Evolutionary conservation across 306 rosid species (phyloP).

Genomic region (Cicer arietinum): DNA sequence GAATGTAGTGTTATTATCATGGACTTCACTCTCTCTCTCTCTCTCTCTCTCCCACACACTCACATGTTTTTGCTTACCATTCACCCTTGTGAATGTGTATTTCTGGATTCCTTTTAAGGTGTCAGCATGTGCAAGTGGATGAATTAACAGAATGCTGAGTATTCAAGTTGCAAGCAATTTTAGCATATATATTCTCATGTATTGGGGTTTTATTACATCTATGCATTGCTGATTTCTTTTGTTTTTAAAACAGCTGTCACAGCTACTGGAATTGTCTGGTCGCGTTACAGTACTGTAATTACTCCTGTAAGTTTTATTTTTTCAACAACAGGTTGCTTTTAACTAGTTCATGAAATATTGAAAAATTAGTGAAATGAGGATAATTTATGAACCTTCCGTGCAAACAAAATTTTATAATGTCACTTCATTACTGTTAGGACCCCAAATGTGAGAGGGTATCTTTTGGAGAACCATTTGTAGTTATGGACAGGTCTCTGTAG

Average conservation of each 20-base stretch:
- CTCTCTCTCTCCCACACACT: not conserved
- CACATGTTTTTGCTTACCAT: not conserved
- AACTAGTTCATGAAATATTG: conserved; percentile 13
- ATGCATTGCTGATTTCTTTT: conserved; percentile 29
- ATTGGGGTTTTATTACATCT: conserved; percentile 30
- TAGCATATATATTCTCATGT: not conserved
- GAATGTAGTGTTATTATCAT: conserved; percentile 16
- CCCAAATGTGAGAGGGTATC: too few species aligned
- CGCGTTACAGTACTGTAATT: conserved; percentile 94
- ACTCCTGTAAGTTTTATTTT: conserved; percentile 73
- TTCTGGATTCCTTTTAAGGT: not conserved
- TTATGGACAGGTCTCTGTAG: too few species aligned
- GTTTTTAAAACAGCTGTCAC: conserved; percentile 69
- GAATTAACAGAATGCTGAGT: conserved; percentile 22
- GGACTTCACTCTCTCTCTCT: not conserved
- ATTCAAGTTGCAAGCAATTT: conserved; percentile 32
- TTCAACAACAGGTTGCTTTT: conserved; percentile 16
- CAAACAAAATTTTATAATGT: conserved; percentile 18
- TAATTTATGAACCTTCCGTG: conserved; percentile 9
- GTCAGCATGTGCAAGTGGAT: not conserved
- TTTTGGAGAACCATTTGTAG: too few species aligned
- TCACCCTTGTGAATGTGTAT: not conserved
- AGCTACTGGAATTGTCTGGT: conserved; percentile 88
- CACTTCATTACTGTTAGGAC: conserved; percentile 7
- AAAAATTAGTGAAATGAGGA: conserved; percentile 13